phyloP scores from a whole-genome alignment of 2,329 filamentous ascomycete species.

The Sporothrix schenckii region DNA sequence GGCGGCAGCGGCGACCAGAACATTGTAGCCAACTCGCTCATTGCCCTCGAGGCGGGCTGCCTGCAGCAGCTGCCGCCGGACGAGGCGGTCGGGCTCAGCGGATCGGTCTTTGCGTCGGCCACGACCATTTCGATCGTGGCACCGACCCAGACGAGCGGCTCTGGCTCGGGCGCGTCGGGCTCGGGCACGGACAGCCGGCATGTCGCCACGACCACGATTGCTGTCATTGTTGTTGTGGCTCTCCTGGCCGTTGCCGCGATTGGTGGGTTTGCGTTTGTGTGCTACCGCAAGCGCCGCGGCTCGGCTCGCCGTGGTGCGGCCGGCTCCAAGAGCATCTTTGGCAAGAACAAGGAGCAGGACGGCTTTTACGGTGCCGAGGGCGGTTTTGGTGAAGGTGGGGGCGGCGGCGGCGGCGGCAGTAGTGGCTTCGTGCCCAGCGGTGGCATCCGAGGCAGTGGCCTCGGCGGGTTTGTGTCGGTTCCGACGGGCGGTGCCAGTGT shows the following conservation, averaged over 20 bases:
- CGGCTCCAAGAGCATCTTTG: constrained; percentile 28
- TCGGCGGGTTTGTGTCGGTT: neutral
- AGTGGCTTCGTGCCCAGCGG: constrained; percentile 25
- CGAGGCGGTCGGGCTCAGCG: constrained; percentile 40
- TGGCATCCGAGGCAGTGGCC: constrained; percentile 13
- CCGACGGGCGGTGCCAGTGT: neutral
- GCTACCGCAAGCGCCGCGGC: constrained; percentile 49
- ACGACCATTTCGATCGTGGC: constrained; percentile 43
- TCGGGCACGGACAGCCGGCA: constrained; percentile 29
- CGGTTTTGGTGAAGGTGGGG: constrained; percentile 27
- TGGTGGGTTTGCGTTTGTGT: constrained; percentile 50
- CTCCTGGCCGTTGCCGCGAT: constrained; percentile 46
- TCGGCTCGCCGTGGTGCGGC: constrained; percentile 44
- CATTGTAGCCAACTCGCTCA: constrained; percentile 56
- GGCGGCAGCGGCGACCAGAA: constrained; percentile 47
- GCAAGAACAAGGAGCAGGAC: constrained; percentile 23
- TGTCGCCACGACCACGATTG: constrained; percentile 48
- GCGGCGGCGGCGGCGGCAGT: constrained; percentile 24
- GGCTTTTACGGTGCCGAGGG: constrained; percentile 17
- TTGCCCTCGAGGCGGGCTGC: constrained; percentile 57
- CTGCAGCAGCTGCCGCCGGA: constrained; percentile 48
- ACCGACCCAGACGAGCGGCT: constrained; percentile 38
- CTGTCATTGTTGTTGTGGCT: constrained; percentile 49
- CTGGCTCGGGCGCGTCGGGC: constrained; percentile 29
- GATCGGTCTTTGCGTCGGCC: constrained; percentile 39